A percentile compares a stretch with the other conserved stretches of the same genome.
Evolutionary conservation across 371 early-diverging fungal species (phyloP).

Genomic region (Mortierella sp.): DNA sequence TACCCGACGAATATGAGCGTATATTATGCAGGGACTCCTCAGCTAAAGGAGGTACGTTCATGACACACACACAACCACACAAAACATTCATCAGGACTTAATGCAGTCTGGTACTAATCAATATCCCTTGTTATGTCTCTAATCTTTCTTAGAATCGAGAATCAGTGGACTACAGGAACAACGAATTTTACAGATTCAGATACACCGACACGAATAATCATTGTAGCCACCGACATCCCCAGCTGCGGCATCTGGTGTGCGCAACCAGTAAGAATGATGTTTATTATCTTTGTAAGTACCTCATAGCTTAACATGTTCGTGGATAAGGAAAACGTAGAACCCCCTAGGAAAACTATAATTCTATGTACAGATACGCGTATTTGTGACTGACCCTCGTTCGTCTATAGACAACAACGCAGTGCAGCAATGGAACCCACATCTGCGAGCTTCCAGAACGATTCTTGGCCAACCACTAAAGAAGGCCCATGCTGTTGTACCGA

Average conservation of each 20-base stretch:
- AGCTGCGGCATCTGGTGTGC: constrained; percentile 81
- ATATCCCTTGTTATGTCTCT: too few species aligned
- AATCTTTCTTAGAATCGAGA: constrained; percentile 21
- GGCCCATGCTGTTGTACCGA: constrained; percentile 46
- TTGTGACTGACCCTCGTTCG: too few species aligned
- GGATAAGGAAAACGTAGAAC: too few species aligned
- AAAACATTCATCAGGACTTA: too few species aligned
- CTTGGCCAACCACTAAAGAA: constrained; percentile 60
- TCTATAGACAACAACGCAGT: constrained; percentile 62
- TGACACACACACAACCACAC: too few species aligned
- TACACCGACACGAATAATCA: constrained; percentile 44
- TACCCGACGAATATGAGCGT: too few species aligned
- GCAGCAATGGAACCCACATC: constrained; percentile 75
- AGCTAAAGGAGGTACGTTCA: constrained; percentile 5
- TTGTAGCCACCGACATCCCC: constrained; percentile 70
- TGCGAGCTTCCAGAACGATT: constrained; percentile 57
- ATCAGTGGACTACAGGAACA: constrained; percentile 21
- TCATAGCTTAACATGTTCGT: background rate
- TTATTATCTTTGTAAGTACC: constrained; percentile 68
- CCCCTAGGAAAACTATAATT: too few species aligned
- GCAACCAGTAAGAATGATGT: constrained; percentile 80
- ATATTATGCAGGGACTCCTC: background rate
- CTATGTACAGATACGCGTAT: too few species aligned
- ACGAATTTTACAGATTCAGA: constrained; percentile 43
- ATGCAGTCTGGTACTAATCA: too few species aligned